Base-by-base conservation (phyloP, 2,329 filamentous ascomycete species). In the Monilinia fructigena region DNA sequence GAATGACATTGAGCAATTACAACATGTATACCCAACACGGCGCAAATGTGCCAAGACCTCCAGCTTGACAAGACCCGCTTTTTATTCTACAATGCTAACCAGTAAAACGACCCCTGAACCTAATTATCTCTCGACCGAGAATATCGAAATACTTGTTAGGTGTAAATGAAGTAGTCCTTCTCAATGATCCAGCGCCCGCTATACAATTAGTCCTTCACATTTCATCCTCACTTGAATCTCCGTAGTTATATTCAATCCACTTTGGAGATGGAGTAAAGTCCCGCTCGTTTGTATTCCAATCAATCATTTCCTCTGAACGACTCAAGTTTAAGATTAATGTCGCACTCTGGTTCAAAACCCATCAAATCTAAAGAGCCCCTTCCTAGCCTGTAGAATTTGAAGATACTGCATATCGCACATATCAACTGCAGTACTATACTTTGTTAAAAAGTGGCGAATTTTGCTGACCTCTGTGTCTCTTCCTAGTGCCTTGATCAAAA, bases 331-430 rank as follows among this genome's bases (percentile, higher is more conserved):
- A n/a, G 10, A 62, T 40, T 26, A 8, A 62, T 40, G 14, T 28
- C 47, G 18, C 48, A 62, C 16, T 54, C 47, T 16, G 23, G 3
- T 3, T 35, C 31, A 11, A 54, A 54, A 38, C 5, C 59, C 59
- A 52, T 65, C 63, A 1, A 42, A 60, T 1, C 31, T 16, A 5
- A 59, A 65, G 8, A 65, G 26, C 2, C 28, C 20, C 2, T 45
- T 60, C n/a, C 63, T 16, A 4, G 63, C 54, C 0, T 4, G 18
- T 5, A 65, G 40, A 0, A 60, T 65, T 11, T 65, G n/a, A 2
- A 65, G 23, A 3, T 65, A 60, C 31, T 65, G 54, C 2, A 35
- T 35, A 3, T 65, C 63, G 23, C 63, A 65, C 45, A 59, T 26
- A 28, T 65, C 23, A 4, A 38, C n/a, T 1, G 48, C 31, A 4